These are phyloP conservation scores for Lagenidium giganteum DNA, from an alignment of 352 stramenopile species.

Conservation along the genomic window DNA sequence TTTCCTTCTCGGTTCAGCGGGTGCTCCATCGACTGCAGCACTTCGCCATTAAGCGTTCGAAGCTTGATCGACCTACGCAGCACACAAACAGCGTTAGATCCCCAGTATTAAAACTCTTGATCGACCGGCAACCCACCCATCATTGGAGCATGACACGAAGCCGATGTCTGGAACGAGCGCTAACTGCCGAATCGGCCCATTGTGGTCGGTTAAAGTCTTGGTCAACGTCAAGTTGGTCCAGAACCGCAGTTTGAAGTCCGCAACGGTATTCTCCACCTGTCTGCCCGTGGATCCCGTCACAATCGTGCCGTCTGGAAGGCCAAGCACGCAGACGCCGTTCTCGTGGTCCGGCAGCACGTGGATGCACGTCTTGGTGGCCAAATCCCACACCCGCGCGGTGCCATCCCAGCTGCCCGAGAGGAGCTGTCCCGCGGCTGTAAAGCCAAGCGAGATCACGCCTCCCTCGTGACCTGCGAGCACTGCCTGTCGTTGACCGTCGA, in stretches of 20 bases:
- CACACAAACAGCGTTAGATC: not conserved
- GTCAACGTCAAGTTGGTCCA: conserved; percentile 48
- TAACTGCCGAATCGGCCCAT: conserved; percentile 70
- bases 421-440: conserved; percentile 33
- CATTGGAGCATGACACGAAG: conserved; percentile 84
- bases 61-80: conserved; percentile 48
- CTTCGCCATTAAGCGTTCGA: conserved; percentile 47
- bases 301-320: conserved; percentile 47
- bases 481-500: conserved; percentile 32
- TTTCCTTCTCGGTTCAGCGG: conserved; percentile 82
- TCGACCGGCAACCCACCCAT: conserved; percentile 28
- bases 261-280: conserved; percentile 71
- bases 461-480: conserved; percentile 60
- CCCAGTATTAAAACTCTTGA: not conserved
- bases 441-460: conserved; percentile 67
- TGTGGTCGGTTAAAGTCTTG: conserved; percentile 58
- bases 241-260: conserved; percentile 77
- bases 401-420: conserved; percentile 83
- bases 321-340: conserved; percentile 80
- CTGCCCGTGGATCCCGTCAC: conserved; percentile 74
- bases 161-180: conserved; percentile 55
- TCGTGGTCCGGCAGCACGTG: conserved; percentile 64
- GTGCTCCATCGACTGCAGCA: conserved; percentile 65
- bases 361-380: conserved; percentile 39
- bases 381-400: conserved; percentile 69